Percentiles rank a stretch among this genome's conserved stretches.
Conservation (phyloP, 2,329 filamentous ascomycete genomes). For the Fusarium liriodendri region DNA sequence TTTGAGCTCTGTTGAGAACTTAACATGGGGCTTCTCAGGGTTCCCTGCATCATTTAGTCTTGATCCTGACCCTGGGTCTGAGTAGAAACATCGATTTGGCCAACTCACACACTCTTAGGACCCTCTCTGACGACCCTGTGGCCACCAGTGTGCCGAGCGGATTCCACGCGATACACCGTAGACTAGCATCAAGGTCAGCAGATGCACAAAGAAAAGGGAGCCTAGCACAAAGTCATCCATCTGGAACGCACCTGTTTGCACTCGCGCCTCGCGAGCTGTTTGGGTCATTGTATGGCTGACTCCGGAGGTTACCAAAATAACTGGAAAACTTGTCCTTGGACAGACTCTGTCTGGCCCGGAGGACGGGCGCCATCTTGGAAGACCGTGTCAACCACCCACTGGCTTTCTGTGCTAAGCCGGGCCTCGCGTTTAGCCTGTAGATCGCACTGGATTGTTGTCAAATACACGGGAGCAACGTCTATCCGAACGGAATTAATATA, state of each 20-base stretch:
- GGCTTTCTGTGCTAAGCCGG: background rate
- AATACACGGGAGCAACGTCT: background rate
- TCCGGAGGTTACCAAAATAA: constrained; percentile 76
- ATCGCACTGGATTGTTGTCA: background rate
- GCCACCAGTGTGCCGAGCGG: constrained; percentile 86
- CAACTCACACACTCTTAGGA: constrained; percentile 76
- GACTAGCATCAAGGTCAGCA: constrained; percentile 55
- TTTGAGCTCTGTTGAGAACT: constrained; percentile 80
- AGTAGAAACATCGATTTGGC: background rate
- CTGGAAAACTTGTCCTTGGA: constrained; percentile 76
- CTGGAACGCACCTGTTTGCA: constrained; percentile 65
- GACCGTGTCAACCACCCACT: background rate
- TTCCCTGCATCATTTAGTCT: constrained; percentile 65
- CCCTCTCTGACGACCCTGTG: constrained; percentile 78
- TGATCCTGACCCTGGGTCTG: background rate
- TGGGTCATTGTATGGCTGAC: constrained; percentile 76
- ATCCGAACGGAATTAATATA: background rate
- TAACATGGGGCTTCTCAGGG: constrained; percentile 78
- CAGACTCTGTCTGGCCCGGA: constrained; percentile 65
- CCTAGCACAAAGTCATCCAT: constrained; percentile 15
- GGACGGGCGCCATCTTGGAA: constrained; percentile 53
- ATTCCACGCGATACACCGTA: constrained; percentile 90
- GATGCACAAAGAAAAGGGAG: background rate
- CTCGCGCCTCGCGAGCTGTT: constrained; percentile 63
- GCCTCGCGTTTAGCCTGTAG: background rate